phyloP scores from a whole-genome alignment of 345 rosid species.

The Barbarea vulgaris region DNA sequence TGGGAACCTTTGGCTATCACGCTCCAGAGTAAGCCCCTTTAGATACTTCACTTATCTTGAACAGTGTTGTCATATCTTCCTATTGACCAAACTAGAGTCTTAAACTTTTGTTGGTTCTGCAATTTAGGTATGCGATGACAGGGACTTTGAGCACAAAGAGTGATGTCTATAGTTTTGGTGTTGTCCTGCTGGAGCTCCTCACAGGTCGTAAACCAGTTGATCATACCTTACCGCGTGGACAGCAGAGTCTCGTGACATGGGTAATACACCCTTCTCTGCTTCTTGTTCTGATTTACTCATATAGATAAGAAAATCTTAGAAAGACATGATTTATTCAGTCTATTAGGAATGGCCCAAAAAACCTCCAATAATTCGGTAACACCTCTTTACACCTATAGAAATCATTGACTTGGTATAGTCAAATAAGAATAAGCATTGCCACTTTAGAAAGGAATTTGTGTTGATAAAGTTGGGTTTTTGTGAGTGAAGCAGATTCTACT shows the following conservation, averaged over 20 bases:
- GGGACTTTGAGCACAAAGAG: slow-evolving; percentile 82
- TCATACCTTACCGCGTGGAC: slow-evolving; percentile 83
- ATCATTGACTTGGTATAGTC: not conserved
- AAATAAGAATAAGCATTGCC: not conserved
- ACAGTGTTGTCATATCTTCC: slow-evolving; percentile 11
- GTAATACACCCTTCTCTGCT: slow-evolving; percentile 40
- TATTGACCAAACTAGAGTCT: slow-evolving; percentile 17
- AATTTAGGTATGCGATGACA: slow-evolving; percentile 78
- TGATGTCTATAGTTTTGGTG: slow-evolving; percentile 89
- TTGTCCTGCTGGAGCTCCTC: slow-evolving; percentile 78
- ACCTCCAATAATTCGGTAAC: not conserved
- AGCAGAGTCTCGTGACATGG: slow-evolving; percentile 90
- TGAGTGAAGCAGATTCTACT: slow-evolving; percentile 4
- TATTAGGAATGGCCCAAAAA: not conserved
- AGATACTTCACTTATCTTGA: not conserved
- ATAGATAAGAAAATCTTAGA: not conserved
- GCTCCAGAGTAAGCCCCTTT: slow-evolving; percentile 87
- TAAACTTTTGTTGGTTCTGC: slow-evolving; percentile 16
- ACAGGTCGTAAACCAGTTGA: slow-evolving; percentile 90
- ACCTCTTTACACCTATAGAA: not conserved
- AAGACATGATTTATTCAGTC: not conserved
- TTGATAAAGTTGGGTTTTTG: not conserved
- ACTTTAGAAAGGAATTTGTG: not conserved
- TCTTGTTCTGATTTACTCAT: not conserved
- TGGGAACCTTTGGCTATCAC: slow-evolving; percentile 96